Percentiles rank a stretch among this genome's conserved stretches.
These are phyloP conservation scores for Leishmania major DNA, from an alignment of 208 protist species.

Conservation along the genomic window DNA sequence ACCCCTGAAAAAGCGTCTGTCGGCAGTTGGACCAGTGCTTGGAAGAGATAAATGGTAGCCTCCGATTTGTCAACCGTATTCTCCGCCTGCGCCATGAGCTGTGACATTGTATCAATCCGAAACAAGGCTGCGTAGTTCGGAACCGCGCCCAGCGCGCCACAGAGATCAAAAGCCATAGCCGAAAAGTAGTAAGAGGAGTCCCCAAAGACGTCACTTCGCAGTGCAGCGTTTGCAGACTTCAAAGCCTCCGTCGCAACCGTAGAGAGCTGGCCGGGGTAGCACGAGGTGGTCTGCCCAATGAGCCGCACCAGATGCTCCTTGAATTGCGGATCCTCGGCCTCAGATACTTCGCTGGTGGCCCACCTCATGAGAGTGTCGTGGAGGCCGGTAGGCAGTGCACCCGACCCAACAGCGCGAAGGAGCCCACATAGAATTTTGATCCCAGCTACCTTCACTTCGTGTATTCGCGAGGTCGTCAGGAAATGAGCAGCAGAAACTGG, in stretches of 20 bases:
- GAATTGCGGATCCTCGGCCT: constrained; percentile 54
- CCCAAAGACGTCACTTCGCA: constrained; percentile 77
- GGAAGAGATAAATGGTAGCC: constrained; percentile 68
- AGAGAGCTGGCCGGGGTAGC: constrained; percentile 20
- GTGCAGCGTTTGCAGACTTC: constrained; percentile 42
- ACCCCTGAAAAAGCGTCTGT: constrained; percentile 38
- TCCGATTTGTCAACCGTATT: constrained; percentile 77
- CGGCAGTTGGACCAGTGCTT: constrained; percentile 38
- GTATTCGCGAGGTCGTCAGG: constrained; percentile 31
- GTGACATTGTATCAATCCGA: constrained; percentile 47
- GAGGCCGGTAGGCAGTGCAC: constrained; percentile 45
- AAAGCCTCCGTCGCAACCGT: constrained; percentile 29
- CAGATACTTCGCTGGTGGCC: constrained; percentile 28
- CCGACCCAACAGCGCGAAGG: constrained; percentile 40
- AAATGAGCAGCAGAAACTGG: constrained; percentile 46
- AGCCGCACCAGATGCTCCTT: constrained; percentile 41
- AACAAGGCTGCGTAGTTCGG: constrained; percentile 41
- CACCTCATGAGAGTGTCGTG: constrained; percentile 40
- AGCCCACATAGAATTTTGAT: constrained; percentile 50
- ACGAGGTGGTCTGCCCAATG: constrained; percentile 17
- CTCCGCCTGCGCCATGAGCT: constrained; percentile 61
- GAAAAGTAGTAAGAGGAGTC: constrained; percentile 65
- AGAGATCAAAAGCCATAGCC: constrained; percentile 76
- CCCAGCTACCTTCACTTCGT: constrained; percentile 41
- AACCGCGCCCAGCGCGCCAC: constrained; percentile 35